Evolutionary conservation across 352 stramenopile genomes (phyloP), one percentile per base, ranked within the genome.

Genomic region (Globisporangium acanthophoron): DNA sequence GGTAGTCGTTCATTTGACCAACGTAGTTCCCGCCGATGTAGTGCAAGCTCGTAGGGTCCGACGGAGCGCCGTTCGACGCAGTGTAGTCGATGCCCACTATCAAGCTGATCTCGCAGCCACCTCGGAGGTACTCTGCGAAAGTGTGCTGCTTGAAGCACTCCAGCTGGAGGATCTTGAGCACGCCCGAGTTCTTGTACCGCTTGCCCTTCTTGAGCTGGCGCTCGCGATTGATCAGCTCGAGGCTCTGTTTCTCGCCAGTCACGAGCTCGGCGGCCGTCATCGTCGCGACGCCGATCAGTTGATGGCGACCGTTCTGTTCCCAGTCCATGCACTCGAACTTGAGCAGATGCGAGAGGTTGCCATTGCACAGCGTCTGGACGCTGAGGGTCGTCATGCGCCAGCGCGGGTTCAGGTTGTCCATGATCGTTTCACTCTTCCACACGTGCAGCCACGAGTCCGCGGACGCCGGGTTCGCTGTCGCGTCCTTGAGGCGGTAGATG

Each of bases 31-130:
- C 67, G n/a, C 76, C 74, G 27, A 74, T 68, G 68, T 80, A 90
- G 51, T 94, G 80, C 20, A 91, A 46, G 66, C 75, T 87, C 7
- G 45, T 55, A 3, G 77, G 75, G 35, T 88, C 67, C 1, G 56
- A 73, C 7, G 71, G 69, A 0, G 67, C 65, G 43, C 78, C 75
- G 56, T 87, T 88, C 1, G 74, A 90, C 5, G 73, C 80, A n/a
- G 80, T 92, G 64, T 88, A 94, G 58, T 96, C 86, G 50, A 96
- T 85, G 8, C 81, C 86, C 39, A 90, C 65, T 13, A 95, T 84
- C 37, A 95, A 59, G 45, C 85, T 91, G 50, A 91, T 70, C 61
- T 91, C 78, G 18, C 74, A 87, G 8, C 80, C 80, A 16, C 80
- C 80, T 13, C 78, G 78, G 11, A 91, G 57, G 56, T 73, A 91